These are phyloP conservation scores for Leptodontidium sp. DNA, from an alignment of 2,329 filamentous ascomycete species.

Conservation along the genomic window DNA sequence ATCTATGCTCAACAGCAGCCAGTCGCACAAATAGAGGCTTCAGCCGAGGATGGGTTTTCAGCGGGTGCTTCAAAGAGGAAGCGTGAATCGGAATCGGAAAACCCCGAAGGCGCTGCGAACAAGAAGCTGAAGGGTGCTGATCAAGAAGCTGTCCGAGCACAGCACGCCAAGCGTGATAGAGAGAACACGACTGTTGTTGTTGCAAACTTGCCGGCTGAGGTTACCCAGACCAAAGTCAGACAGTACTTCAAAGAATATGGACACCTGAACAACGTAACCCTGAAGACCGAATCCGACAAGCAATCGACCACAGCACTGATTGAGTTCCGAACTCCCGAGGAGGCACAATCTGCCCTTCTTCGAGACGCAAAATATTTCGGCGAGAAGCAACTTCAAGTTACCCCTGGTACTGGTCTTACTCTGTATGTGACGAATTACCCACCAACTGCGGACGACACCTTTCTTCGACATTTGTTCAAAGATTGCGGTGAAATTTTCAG, in stretches of 20 bases:
- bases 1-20: slow-evolving; percentile 54
- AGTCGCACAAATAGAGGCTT: slow-evolving; percentile 42
- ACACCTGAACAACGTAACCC: slow-evolving; percentile 78
- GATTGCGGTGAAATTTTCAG: slow-evolving; percentile 83
- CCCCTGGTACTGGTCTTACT: slow-evolving; percentile 78
- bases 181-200: slow-evolving; percentile 90
- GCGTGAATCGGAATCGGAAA: slow-evolving; percentile 65
- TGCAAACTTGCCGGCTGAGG: slow-evolving; percentile 74
- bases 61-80: slow-evolving; percentile 71
- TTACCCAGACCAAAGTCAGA: slow-evolving; percentile 75
- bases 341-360: slow-evolving; percentile 81
- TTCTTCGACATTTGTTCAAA: slow-evolving; percentile 73
- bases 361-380: slow-evolving; percentile 83
- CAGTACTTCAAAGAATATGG: slow-evolving; percentile 95
- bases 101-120: slow-evolving; percentile 58
- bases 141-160: slow-evolving; percentile 48
- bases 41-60: slow-evolving; percentile 40
- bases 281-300: slow-evolving; percentile 68
- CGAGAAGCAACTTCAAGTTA: slow-evolving; percentile 76
- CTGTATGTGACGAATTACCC: slow-evolving; percentile 94
- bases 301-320: slow-evolving; percentile 76
- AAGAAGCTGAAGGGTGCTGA: slow-evolving; percentile 71
- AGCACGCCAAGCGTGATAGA: slow-evolving; percentile 77
- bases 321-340: slow-evolving; percentile 83
- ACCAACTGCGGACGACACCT: slow-evolving; percentile 74